phyloP scores from a whole-genome alignment of 2,329 filamentous ascomycete species.

The Fusarium kyushuense region DNA sequence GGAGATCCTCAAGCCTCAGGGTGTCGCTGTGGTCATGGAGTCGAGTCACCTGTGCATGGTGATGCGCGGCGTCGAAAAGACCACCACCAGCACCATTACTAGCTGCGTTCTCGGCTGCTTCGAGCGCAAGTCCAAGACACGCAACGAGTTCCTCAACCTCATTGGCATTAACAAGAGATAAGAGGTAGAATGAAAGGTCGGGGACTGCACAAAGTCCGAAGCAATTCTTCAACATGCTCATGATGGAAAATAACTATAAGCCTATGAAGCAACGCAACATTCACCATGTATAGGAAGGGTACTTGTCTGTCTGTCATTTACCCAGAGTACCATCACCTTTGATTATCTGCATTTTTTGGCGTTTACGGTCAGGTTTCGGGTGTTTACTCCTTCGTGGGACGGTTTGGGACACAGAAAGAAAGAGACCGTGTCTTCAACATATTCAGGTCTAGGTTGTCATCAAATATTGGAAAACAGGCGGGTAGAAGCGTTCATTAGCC shows the following conservation, averaged over 20 bases:
- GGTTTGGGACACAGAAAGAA: conserved; percentile 33
- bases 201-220: not conserved
- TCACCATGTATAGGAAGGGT: conserved; percentile 33
- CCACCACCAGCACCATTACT: conserved; percentile 86
- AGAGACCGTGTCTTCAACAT: conserved; percentile 51
- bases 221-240: conserved; percentile 36
- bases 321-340: conserved; percentile 29
- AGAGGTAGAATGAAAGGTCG: not conserved
- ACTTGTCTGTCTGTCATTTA: not conserved
- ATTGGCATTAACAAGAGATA: conserved; percentile 71
- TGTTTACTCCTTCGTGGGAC: conserved; percentile 26
- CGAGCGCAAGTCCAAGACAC: conserved; percentile 89
- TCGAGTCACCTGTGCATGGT: conserved; percentile 98
- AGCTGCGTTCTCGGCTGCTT: conserved; percentile 98
- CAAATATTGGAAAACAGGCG: conserved; percentile 31
- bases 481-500: conserved; percentile 34
- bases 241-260: conserved; percentile 25
- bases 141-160: conserved; percentile 94
- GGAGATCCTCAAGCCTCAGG: conserved; percentile 91
- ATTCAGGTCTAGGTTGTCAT: conserved; percentile 44
- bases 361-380: conserved; percentile 21
- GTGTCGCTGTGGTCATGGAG: conserved; percentile 97
- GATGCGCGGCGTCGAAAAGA: conserved; percentile 98
- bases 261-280: conserved; percentile 33
- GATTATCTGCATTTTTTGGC: conserved; percentile 34